These are phyloP conservation scores for Chrysophaeum taylorii DNA, from an alignment of 352 stramenopile genomes.

Conservation along the genomic window DNA sequence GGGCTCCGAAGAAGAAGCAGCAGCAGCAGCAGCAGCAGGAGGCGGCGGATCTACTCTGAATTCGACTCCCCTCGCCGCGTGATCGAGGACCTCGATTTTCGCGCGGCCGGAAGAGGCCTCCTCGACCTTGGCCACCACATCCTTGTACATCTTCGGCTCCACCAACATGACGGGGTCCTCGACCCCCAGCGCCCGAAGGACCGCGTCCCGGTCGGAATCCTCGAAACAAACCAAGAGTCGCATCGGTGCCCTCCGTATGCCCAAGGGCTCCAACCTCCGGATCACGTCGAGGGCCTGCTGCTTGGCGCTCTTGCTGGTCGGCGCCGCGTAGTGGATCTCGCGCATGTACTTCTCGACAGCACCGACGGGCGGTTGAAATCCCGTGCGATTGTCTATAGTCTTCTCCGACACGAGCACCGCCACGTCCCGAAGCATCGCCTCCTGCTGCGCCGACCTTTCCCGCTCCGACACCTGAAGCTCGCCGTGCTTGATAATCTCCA, in stretches of 20 bases:
- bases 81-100: neutral
- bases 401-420: constrained; percentile 91
- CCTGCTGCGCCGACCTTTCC: constrained; percentile 76
- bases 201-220: constrained; percentile 26
- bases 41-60: too few relatives aligned
- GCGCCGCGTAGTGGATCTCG: constrained; percentile 32
- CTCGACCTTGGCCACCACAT: neutral
- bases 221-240: constrained; percentile 65
- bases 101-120: neutral
- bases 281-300: constrained; percentile 90
- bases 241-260: constrained; percentile 93
- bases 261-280: constrained; percentile 79
- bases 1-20: too few relatives aligned
- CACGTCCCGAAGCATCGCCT: constrained; percentile 85
- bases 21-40: neutral
- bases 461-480: constrained; percentile 91
- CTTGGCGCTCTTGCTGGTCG: constrained; percentile 86
- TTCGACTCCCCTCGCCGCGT: neutral
- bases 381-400: constrained; percentile 78
- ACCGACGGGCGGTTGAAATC: neutral
- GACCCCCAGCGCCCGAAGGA: constrained; percentile 20
- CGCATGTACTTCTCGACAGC: neutral
- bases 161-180: constrained; percentile 10
- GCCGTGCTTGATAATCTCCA: constrained; percentile 87
- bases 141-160: neutral